Evolutionary conservation across 2,329 filamentous ascomycete genomes (phyloP).

Genomic region (Rutstroemia sydowiana): DNA sequence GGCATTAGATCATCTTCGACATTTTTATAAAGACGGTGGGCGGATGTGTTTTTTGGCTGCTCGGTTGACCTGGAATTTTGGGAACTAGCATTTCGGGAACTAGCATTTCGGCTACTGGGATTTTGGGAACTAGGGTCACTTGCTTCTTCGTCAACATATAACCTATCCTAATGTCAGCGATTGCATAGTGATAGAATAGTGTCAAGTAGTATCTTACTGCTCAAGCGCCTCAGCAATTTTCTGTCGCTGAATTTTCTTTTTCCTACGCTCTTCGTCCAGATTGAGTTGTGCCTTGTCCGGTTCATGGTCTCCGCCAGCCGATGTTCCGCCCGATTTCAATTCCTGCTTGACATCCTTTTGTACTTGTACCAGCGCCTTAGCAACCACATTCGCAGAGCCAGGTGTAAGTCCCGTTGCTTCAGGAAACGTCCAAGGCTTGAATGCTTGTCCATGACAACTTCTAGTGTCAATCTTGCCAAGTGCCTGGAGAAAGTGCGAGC

Average conservation of each 20-base stretch:
- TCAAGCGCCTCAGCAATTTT: background rate
- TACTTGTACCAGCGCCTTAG: background rate
- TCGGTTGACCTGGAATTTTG: too few species aligned
- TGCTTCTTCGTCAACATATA: too few species aligned
- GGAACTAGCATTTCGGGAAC: too few species aligned
- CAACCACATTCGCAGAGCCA: background rate
- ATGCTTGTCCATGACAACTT: conserved; percentile 11
- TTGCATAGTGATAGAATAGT: background rate
- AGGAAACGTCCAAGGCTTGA: background rate
- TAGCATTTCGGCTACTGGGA: too few species aligned
- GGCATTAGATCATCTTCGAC: conserved; percentile 21
- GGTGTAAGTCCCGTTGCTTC: background rate
- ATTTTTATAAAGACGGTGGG: conserved; percentile 24
- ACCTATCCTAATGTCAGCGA: too few species aligned
- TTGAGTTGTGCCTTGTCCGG: background rate
- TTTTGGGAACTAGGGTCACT: too few species aligned
- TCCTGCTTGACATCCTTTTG: background rate
- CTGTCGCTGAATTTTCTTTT: background rate
- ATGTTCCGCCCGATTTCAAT: background rate
- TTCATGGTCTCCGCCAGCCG: background rate
- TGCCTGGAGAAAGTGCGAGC: conserved; percentile 3
- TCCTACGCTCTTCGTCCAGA: background rate
- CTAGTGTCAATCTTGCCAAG: conserved; percentile 6
- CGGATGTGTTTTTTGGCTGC: too few species aligned
- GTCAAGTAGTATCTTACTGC: background rate